These are phyloP conservation scores for Tubosaeta sp. DNA, from an alignment of 768 basidiomycete species.

Conservation along the genomic window DNA sequence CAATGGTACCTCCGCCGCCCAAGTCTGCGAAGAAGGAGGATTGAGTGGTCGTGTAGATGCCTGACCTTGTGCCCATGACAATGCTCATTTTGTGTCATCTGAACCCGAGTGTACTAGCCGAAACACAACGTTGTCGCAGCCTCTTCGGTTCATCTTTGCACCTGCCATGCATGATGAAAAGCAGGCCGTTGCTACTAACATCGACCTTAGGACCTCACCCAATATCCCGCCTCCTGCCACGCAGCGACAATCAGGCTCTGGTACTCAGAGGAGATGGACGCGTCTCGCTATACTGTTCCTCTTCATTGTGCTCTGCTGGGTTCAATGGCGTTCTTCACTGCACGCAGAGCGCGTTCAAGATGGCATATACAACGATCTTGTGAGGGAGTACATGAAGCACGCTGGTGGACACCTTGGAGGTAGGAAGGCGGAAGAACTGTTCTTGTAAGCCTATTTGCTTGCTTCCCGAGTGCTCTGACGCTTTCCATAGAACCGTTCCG, in stretches of 20 bases:
- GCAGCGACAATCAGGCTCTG: constrained; percentile 1
- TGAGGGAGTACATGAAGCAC: constrained; percentile 17
- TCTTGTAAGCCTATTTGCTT: constrained; percentile 34
- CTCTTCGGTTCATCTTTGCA: not conserved
- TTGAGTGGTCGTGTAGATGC: constrained; percentile 6
- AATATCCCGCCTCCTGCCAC: constrained; percentile 19
- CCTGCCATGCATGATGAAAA: not conserved
- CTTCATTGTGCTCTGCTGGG: constrained; percentile 13
- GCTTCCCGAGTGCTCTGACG: not conserved
- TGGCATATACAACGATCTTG: constrained; percentile 10
- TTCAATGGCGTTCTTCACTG: not conserved
- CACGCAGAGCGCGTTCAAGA: constrained; percentile 3
- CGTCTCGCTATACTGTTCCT: constrained; percentile 10
- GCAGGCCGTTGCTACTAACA: not conserved
- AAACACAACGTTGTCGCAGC: too few relatives aligned
- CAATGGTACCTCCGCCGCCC: constrained; percentile 21
- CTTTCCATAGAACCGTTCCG: constrained; percentile 43
- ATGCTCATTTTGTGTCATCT: too few relatives aligned
- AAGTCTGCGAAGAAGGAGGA: constrained; percentile 26
- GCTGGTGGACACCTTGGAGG: constrained; percentile 23
- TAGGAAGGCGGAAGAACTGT: constrained; percentile 41
- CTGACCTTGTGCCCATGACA: not conserved
- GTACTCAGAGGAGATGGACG: constrained; percentile 12
- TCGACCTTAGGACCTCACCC: not conserved
- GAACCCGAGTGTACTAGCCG: too few relatives aligned